Evolutionary conservation across 164 flowering plant genomes (phyloP), one percentile per base, ranked within the genome.

Genomic region (Cinnamomum micranthum): DNA sequence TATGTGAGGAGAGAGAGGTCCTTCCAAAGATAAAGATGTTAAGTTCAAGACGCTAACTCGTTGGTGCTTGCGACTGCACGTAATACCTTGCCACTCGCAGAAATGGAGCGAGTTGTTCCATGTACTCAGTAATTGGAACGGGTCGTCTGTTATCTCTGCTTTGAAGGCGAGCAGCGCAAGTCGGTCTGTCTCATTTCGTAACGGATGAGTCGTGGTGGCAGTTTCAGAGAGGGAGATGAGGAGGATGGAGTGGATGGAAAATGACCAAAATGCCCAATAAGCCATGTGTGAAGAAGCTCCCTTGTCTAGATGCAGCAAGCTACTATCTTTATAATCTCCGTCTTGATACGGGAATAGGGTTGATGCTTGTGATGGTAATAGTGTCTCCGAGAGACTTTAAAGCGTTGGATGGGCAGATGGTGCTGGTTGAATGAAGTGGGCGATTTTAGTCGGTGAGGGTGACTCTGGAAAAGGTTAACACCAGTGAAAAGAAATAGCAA

Each of bases 1-100:
- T 17, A 85, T 65, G 17, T 72, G 70, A 0, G 90, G 86, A 71
- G 75, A 76, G 7, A 87, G 66, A n/a, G 81, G 0, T 13, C 88
- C 88, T 0, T 31, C 13, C 7, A 87, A 51, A 1, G 70, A 31
- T 0, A 62, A 71, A 50, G 47, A 19, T 2, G 41, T 9, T 6
- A 86, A 71, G 28, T 78, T 74, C 35, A 86, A 55, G 23, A 22
- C 1, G 7, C 52, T 28, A 19, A 84, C 86, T 28, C 88, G 74
- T 35, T 59, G 47, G 4, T 62, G 31, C 24, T 27, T 65, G 15
- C n/a, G 1, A 55, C 60, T n/a, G n/a, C 60, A 55, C 6, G 20
- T 12, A 20, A 55, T 3, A 5, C 60, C 60, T 1, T 7, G 17
- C 60, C 60, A 55, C 60, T 55, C 6, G 60, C 60, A 55, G 60